Evolutionary conservation across 768 basidiomycete species (phyloP), one percentile per base, ranked within the genome.

Genomic region (Xerocomus brunneocitrinus): DNA sequence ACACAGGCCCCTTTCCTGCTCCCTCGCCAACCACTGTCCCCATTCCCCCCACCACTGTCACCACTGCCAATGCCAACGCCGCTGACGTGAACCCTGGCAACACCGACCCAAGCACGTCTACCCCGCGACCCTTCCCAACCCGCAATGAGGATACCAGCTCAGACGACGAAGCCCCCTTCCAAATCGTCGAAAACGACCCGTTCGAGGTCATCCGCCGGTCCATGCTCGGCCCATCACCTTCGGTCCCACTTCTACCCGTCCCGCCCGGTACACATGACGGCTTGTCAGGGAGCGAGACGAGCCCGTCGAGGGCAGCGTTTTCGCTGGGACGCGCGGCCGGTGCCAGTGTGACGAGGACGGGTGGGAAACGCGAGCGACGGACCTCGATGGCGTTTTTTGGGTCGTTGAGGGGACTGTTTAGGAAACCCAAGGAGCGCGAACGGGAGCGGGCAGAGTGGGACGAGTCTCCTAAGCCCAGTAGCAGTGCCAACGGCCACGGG

Each of bases 331-430:
- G 40, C 4, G 19, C 40, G 3, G 40, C 40, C 40, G 40, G 40
- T 25, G 36, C n/a, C 5, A 8, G n/a, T 19, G n/a, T 38, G 2
- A 38, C 4, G 4, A 16, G 36, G 36, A 36, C 13, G 16, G 40
- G 40, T 5, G 38, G 28, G 9, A 52, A 49, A 43, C 65, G 67
- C 28, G 60, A 65, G 36, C 67, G 58, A 1, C 52, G 41, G 1
- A 42, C 57, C 0, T 71, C 69, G 16, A 50, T 55, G 27, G 54
- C 57, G 1, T 61, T 69, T 31, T 58, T 68, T 4, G 61, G 69
- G 3, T 65, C 67, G 4, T 42, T 69, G 5, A 61, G 60, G 0
- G 65, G 67, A 13, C 51, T 69, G 4, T 69, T 68, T 47, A 57
- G 57, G 19, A 69, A 60, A 43, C 61, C 60, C 1, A 60, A 55